Evolutionary conservation across 495 filamentous ascomycete genomes (phyloP).

Genomic region (Penicillium chermesinum): DNA sequence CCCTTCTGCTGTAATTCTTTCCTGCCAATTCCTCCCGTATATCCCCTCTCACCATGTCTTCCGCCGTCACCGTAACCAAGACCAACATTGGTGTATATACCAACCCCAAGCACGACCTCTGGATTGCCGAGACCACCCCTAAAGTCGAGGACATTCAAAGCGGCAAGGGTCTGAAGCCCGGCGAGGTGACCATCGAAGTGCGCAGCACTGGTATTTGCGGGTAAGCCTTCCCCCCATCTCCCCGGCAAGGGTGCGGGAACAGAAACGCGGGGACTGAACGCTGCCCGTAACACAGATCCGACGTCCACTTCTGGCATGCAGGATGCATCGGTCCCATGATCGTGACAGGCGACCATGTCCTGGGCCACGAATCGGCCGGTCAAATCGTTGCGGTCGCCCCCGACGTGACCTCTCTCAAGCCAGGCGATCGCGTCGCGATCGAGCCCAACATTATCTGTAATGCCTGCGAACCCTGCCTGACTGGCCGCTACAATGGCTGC

Average conservation of each 20-base stretch:
- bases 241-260: too few relatives aligned
- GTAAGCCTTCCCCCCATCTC: constrained; percentile 38
- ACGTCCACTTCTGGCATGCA: constrained; percentile 94
- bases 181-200: constrained; percentile 78
- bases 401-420: constrained; percentile 63
- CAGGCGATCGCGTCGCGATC: constrained; percentile 83
- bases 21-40: constrained; percentile 5
- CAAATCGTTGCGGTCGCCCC: constrained; percentile 76
- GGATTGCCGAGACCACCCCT: constrained; percentile 75
- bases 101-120: constrained; percentile 85
- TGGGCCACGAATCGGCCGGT: constrained; percentile 89
- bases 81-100: constrained; percentile 94
- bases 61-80: constrained; percentile 50
- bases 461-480: constrained; percentile 82
- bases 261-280: not conserved
- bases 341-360: constrained; percentile 77
- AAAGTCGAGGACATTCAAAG: constrained; percentile 68
- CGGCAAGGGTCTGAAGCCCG: constrained; percentile 64
- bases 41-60: constrained; percentile 25
- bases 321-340: constrained; percentile 95
- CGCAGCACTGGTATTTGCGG: constrained; percentile 93
- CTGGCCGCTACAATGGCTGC: constrained; percentile 90
- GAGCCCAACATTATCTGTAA: constrained; percentile 90
- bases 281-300: constrained; percentile 55
- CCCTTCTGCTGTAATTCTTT: not conserved